These are phyloP conservation scores for Sugiyamaella americana DNA, from an alignment of 805 yeast species.

Conservation along the genomic window DNA sequence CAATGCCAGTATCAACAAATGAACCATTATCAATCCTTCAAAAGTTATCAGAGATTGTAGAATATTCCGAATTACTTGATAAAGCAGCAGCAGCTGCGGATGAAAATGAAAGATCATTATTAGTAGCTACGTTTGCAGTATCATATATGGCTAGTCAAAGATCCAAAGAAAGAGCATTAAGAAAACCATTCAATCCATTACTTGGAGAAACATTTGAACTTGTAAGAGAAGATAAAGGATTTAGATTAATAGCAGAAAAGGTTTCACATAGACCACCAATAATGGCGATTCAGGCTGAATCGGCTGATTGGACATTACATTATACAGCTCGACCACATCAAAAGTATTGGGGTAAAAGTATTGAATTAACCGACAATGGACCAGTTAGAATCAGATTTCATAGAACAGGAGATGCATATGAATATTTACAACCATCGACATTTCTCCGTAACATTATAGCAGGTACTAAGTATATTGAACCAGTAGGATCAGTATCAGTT, in stretches of 20 bases:
- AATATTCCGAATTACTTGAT: constrained; percentile 63
- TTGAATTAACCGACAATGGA: constrained; percentile 77
- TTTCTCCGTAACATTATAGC: constrained; percentile 82
- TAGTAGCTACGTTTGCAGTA: constrained; percentile 78
- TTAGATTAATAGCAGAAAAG: constrained; percentile 74
- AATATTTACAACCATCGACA: constrained; percentile 80
- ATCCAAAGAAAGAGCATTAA: constrained; percentile 62
- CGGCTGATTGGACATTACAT: constrained; percentile 51
- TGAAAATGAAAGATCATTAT: constrained; percentile 53
- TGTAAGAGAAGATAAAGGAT: constrained; percentile 75
- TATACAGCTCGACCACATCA: constrained; percentile 50
- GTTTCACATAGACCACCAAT: constrained; percentile 83
- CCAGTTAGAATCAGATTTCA: constrained; percentile 50
- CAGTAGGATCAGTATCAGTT: constrained; percentile 61
- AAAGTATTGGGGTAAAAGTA: constrained; percentile 92
- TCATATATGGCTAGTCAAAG: constrained; percentile 66
- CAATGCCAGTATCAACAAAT: constrained; percentile 92
- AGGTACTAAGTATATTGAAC: constrained; percentile 92
- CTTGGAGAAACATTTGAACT: constrained; percentile 90
- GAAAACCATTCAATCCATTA: constrained; percentile 94
- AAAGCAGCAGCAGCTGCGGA: constrained; percentile 48
- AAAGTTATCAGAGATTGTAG: constrained; percentile 70
- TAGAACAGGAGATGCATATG: constrained; percentile 59
- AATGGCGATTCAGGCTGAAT: constrained; percentile 74
- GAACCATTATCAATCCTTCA: constrained; percentile 86